Conservation (phyloP, 331 rosid genomes). For the Quercus phellos region DNA sequence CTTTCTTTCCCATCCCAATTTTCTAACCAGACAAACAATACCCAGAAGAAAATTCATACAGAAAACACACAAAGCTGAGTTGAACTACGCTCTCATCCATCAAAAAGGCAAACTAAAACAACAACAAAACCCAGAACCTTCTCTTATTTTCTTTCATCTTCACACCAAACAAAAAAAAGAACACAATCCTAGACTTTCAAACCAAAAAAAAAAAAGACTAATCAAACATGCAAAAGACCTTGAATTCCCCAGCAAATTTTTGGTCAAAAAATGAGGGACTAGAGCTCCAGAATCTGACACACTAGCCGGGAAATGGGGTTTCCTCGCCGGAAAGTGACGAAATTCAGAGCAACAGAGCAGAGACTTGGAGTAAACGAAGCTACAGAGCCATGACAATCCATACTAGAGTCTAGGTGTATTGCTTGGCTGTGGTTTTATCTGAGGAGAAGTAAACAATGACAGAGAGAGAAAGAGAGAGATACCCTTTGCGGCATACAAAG, state of each 20-base stretch:
- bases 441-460: slow-evolving; percentile 8
- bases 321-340: slow-evolving; percentile 23
- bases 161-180: neutral
- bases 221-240: slow-evolving; percentile 35
- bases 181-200: neutral
- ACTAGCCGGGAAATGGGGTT: slow-evolving; percentile 19
- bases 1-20: neutral
- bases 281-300: slow-evolving; percentile 28
- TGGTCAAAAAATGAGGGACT: slow-evolving; percentile 9
- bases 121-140: neutral
- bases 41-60: neutral
- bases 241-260: slow-evolving; percentile 15
- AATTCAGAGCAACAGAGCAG: slow-evolving; percentile 25
- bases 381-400: slow-evolving; percentile 37
- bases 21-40: slow-evolving; percentile 3
- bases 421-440: slow-evolving; percentile 32
- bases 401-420: slow-evolving; percentile 15
- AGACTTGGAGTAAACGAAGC: slow-evolving; percentile 27
- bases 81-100: neutral
- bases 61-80: neutral
- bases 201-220: neutral
- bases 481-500: neutral
- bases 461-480: slow-evolving; percentile 16
- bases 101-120: neutral
- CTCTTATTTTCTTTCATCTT: neutral